Evolutionary conservation across 1,284 basidiomycete species (phyloP), one percentile per base, ranked within the genome.

Genomic region (Apiotrichum veenhuisii): DNA sequence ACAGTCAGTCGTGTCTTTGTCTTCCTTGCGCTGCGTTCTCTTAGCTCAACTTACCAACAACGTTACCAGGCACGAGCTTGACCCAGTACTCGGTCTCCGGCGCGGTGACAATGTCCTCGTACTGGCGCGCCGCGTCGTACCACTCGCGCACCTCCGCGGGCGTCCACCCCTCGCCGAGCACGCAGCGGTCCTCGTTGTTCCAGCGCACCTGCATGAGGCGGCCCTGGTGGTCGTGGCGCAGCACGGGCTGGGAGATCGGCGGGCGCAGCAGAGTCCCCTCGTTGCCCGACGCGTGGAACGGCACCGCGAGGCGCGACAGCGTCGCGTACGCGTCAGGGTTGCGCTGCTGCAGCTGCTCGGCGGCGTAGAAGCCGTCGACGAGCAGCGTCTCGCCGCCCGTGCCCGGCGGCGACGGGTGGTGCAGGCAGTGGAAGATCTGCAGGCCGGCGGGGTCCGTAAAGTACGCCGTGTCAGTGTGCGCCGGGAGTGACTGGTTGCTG

Each of bases 381-480:
- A 98, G 85, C 9, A 98, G 82, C 1, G 91, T 91, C 12, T 85
- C 82, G 8, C 95, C 95, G 0, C 95, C 95, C 18, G 81, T 80
- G 11, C 91, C 91, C 0, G 86, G 76, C 10, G 74, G 69, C 7
- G 81, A 59, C 0, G 84, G 86, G 71, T 96, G 92, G 0, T 87
- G 88, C 37, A 98, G 85, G 33, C 97, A 82, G 74, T 98, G 95
- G 79, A 98, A 98, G 54, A 97, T 80, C 72, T 98, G 95, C 25
- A 98, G 79, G 3, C 95, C 94, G 48, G 88, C 89, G 0, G 95
- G 91, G 74, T 95, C 89, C 38, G 89, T 92, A 67, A 88, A 92
- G 77, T 97, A 97, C 2, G 94, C 95, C 48, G 89, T 96, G 69
- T 98, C 95, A 1, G 94, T 98, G 73, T 98, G 95, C 0, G 91